phyloP scores from a whole-genome alignment of 768 basidiomycete species.

The Russula griseocarnosa region DNA sequence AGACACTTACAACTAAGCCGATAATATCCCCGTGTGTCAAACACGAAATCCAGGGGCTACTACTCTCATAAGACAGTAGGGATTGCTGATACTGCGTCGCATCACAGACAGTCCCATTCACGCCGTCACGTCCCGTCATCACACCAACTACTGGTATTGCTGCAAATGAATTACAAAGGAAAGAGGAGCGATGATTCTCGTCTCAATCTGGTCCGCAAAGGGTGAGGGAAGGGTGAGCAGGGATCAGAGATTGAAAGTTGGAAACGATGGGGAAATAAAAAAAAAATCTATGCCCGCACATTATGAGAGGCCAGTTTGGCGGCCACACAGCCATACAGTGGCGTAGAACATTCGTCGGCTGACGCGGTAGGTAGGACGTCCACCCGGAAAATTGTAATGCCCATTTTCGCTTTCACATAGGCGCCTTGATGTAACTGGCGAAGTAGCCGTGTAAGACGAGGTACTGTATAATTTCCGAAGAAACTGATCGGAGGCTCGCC shows the following conservation, averaged over 20 bases:
- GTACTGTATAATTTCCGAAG: too few species aligned
- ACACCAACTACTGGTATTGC: too few species aligned
- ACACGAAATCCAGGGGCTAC: conserved; percentile 26
- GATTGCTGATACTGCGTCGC: not conserved
- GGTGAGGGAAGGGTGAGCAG: not conserved
- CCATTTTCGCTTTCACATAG: not conserved
- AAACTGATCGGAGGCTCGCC: too few species aligned
- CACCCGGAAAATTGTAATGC: too few species aligned
- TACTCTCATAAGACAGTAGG: too few species aligned
- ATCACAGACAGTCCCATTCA: conserved; percentile 17
- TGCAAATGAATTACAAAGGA: not conserved
- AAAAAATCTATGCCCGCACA: not conserved
- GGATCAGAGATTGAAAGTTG: not conserved
- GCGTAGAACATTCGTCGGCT: too few species aligned
- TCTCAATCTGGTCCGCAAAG: not conserved
- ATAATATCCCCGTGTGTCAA: conserved; percentile 38
- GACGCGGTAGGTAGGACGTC: too few species aligned
- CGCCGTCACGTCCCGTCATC: not conserved
- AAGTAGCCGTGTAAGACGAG: not conserved
- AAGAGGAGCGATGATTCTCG: not conserved
- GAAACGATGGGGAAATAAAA: not conserved
- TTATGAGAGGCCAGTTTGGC: not conserved
- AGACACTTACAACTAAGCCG: conserved; percentile 36
- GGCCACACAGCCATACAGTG: not conserved
- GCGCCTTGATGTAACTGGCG: not conserved